A percentile compares a stretch with the other conserved stretches of the same genome.
Evolutionary conservation across 192 early-diverging fungal genomes (phyloP).

Genomic region (Coemansia sp.): DNA sequence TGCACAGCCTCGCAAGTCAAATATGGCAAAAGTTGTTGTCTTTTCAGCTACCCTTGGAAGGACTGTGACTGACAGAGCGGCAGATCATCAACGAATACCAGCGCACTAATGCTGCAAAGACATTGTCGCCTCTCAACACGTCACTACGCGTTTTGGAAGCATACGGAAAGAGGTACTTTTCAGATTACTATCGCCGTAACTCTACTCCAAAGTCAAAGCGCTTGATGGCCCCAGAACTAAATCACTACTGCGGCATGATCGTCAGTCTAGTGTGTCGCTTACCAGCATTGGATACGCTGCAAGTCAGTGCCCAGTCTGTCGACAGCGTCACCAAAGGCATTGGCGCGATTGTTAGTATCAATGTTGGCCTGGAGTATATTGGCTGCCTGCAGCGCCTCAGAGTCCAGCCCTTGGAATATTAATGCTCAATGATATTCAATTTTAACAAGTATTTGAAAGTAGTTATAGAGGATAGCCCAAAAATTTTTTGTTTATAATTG

Average conservation of each 20-base stretch:
- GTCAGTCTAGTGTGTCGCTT: neutral
- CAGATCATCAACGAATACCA: neutral
- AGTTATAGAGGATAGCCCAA: too few species aligned
- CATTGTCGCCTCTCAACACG: neutral
- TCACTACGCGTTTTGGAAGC: neutral
- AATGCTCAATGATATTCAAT: too few species aligned
- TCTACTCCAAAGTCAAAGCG: neutral
- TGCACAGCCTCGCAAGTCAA: too few species aligned
- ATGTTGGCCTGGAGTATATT: neutral
- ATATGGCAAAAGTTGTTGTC: too few species aligned
- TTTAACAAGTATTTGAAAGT: too few species aligned
- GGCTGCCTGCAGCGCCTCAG: neutral
- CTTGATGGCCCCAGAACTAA: neutral
- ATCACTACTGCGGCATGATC: neutral
- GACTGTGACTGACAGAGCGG: too few species aligned
- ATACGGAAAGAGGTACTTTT: neutral
- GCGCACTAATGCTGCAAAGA: neutral
- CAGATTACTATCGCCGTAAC: neutral
- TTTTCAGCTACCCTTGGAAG: too few species aligned
- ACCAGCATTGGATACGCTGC: neutral
- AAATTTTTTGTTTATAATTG: too few species aligned
- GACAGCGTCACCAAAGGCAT: neutral
- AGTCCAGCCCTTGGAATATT: neutral
- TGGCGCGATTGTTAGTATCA: neutral
- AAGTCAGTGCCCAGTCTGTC: neutral